Percentiles rank a stretch among this genome's conserved stretches.
These are phyloP conservation scores for Ogataea siamensis DNA, from an alignment of 805 yeast species.

Conservation along the genomic window DNA sequence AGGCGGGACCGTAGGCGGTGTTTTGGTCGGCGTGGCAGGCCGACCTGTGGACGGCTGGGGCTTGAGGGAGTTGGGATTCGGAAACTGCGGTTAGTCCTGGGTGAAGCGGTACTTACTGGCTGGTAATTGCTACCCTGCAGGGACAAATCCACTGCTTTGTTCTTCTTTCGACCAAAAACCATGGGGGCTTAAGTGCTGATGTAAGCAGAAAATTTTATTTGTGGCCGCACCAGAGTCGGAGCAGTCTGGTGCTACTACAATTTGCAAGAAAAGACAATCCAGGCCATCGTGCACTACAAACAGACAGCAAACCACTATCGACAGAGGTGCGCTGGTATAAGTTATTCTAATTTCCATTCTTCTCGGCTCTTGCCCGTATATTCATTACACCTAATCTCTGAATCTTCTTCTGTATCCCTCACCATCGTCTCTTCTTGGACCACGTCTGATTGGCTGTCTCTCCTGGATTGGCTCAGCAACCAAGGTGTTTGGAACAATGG, in stretches of 20 bases:
- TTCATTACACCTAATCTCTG: slow-evolving; percentile 33
- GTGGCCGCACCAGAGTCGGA: too few relatives aligned
- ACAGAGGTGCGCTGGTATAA: too few relatives aligned
- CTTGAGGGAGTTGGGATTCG: slow-evolving; percentile 21
- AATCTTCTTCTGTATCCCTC: slow-evolving; percentile 63
- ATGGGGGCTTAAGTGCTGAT: slow-evolving; percentile 9
- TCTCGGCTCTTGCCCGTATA: slow-evolving; percentile 11
- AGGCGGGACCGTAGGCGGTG: slow-evolving; percentile 15
- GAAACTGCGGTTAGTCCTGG: slow-evolving; percentile 15
- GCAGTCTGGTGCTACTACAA: too few relatives aligned
- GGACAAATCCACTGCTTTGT: slow-evolving; percentile 20
- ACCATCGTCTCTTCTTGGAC: slow-evolving; percentile 53
- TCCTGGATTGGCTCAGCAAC: slow-evolving; percentile 91
- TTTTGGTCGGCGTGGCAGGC: slow-evolving; percentile 14
- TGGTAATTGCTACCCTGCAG: slow-evolving; percentile 23
- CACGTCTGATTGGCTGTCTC: slow-evolving; percentile 47
- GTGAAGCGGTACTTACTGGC: slow-evolving; percentile 17
- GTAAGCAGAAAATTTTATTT: slow-evolving; percentile 6
- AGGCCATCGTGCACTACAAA: too few relatives aligned
- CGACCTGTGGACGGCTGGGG: slow-evolving; percentile 24
- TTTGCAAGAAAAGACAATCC: too few relatives aligned
- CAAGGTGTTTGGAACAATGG: slow-evolving; percentile 97
- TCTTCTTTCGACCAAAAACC: slow-evolving; percentile 24
- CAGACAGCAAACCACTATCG: too few relatives aligned
- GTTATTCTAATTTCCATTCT: slow-evolving; percentile 7